phyloP scores from a whole-genome alignment of 257 asterid genomes.

The Agastache rugosa region DNA sequence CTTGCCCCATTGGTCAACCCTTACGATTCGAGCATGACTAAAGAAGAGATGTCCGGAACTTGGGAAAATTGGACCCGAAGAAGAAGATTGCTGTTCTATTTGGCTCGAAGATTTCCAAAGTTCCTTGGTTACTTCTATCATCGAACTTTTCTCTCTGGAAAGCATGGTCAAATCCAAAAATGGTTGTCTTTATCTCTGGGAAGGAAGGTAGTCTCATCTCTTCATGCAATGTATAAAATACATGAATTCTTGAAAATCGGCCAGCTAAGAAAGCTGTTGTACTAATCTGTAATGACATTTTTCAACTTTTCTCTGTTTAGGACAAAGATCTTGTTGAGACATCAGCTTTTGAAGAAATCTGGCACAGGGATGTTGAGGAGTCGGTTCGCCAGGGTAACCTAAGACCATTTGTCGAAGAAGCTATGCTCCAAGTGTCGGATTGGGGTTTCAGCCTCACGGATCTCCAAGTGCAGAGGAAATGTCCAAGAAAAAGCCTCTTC shows the following conservation, averaged over 20 bases:
- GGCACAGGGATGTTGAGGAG: constrained; percentile 94
- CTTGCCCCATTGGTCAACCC: constrained; percentile 83
- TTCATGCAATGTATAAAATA: background rate
- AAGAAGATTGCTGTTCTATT: constrained; percentile 56
- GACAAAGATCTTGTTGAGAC: constrained; percentile 57
- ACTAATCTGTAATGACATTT: background rate
- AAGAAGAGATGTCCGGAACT: constrained; percentile 66
- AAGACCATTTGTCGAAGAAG: constrained; percentile 79
- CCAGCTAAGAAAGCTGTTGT: background rate
- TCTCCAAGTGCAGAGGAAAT: constrained; percentile 70
- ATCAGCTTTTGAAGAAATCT: constrained; percentile 62
- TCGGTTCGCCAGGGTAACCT: constrained; percentile 69
- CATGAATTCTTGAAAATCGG: background rate
- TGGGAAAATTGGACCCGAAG: constrained; percentile 75
- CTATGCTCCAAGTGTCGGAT: constrained; percentile 76
- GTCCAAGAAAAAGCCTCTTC: constrained; percentile 59
- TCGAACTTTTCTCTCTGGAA: constrained; percentile 75
- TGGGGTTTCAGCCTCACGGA: constrained; percentile 86
- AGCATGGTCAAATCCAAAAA: constrained; percentile 73
- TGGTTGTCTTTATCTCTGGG: constrained; percentile 73
- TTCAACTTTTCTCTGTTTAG: constrained; percentile 40
- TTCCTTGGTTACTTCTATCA: constrained; percentile 66
- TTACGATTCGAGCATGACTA: constrained; percentile 76
- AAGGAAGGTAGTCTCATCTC: constrained; percentile 51
- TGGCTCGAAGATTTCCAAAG: constrained; percentile 77